Conservation (phyloP, 2,329 filamentous ascomycete species). For the Sporothrix humicola region DNA sequence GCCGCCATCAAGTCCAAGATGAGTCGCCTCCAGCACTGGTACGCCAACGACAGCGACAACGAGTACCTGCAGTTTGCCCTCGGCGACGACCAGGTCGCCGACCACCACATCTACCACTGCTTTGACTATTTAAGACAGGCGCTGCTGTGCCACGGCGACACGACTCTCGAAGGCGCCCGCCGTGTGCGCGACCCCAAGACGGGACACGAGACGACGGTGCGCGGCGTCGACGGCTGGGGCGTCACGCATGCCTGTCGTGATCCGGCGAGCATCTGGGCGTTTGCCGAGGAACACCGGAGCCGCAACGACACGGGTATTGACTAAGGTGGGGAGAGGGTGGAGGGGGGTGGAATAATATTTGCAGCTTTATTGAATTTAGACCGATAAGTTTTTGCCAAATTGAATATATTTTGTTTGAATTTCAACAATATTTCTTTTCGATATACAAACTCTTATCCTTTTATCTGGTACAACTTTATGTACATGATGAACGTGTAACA, state of each 20-base stretch:
- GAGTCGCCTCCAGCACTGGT: slow-evolving; percentile 37
- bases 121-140: slow-evolving; percentile 39
- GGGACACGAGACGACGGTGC: slow-evolving; percentile 21
- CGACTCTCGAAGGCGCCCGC: slow-evolving; percentile 37
- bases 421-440: no score
- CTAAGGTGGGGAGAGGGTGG: slow-evolving; percentile 1
- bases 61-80: slow-evolving; percentile 38
- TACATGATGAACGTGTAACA: no score
- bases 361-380: no score
- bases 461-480: no score
- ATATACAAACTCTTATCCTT: no score
- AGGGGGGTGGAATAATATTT: no score
- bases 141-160: slow-evolving; percentile 39
- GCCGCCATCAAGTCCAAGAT: slow-evolving; percentile 38
- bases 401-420: no score
- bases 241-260: slow-evolving; percentile 38
- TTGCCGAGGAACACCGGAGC: slow-evolving; percentile 35
- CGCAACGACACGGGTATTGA: slow-evolving; percentile 36
- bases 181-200: slow-evolving; percentile 22
- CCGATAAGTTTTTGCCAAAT: no score
- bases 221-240: slow-evolving; percentile 38
- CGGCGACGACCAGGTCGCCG: slow-evolving; percentile 34
- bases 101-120: slow-evolving; percentile 39
- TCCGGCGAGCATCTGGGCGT: slow-evolving; percentile 34
- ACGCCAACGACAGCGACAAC: slow-evolving; percentile 36